Base-by-base conservation (phyloP, 2,329 filamentous ascomycete species). In the Fusarium cicatricum region DNA sequence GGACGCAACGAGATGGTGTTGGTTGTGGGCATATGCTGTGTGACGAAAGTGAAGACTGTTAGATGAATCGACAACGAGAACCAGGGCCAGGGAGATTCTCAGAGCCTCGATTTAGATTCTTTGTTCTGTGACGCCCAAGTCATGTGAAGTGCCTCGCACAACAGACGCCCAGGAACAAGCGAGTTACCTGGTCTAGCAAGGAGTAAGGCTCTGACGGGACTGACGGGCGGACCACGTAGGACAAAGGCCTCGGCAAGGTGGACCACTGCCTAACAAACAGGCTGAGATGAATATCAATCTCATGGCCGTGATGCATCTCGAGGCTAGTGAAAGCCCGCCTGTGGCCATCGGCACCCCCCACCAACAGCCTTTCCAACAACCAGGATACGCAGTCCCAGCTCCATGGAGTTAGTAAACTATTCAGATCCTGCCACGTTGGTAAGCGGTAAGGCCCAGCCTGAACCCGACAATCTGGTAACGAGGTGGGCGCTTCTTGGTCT, bases 11-110 rank as follows among this genome's bases (percentile, higher is more conserved):
- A 21, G 19, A 36, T 29, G 43, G 43, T 46, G 44, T 29, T 43
- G 45, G 29, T 33, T 15, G 19, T 26, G 19, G 23, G 11, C n/a
- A 12, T 21, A 16, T 34, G 15, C 36, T 60, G 62, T 54, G 56
- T 52, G 41, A 62, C 54, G 37, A 17, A 33, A 40, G 41, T 21
- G 41, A 50, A 44, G 39, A 21, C 32, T 26, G 34, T 32, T 16
- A 52, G 28, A 46, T 49, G 42, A 14, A 39, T 44, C 17, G 31
- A 46, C 33, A 15, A 42, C 16, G 41, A 31, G 15, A 26, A 15
- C 43, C 29, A 47, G 47, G 46, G 32, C 31, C 29, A 17, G 37
- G 40, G 29, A 21, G 42, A 38, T 23, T 37, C 19, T 29, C 15
- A 16, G 16, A 43, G 36, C 21, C 36, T 38, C 29, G 33, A 32